A percentile compares a stretch with the other conserved stretches of the same genome.
Conservation (phyloP, 192 early-diverging fungal genomes). For the Linnemannia exigua region DNA sequence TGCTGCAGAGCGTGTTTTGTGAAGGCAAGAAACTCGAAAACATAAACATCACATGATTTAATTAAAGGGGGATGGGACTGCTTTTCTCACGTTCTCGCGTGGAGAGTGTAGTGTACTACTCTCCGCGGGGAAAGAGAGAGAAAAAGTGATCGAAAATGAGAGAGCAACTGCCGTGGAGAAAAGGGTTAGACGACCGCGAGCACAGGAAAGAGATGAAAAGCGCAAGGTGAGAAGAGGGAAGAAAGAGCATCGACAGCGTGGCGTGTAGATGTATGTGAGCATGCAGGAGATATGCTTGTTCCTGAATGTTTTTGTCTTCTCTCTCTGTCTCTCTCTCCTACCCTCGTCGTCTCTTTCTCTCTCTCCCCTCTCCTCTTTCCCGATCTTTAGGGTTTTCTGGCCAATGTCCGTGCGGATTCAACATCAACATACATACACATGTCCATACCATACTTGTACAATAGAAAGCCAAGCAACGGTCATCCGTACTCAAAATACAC, state of each 20-base stretch:
- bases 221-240: not conserved
- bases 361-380: not conserved
- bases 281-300: not conserved
- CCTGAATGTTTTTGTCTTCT: not conserved
- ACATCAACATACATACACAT: not conserved
- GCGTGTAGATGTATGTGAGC: not conserved
- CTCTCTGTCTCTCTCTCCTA: not conserved
- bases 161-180: slow-evolving; percentile 2
- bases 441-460: not conserved
- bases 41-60: slow-evolving; percentile 7
- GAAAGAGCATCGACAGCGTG: not conserved
- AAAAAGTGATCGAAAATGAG: slow-evolving; percentile 6
- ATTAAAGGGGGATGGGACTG: not conserved
- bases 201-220: not conserved
- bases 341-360: not conserved
- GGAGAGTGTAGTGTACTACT: not conserved
- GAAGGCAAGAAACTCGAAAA: too few species aligned
- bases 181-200: not conserved
- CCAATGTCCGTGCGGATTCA: slow-evolving; percentile 5
- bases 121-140: not conserved
- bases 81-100: not conserved
- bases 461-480: not conserved
- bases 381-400: not conserved
- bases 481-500: not conserved
- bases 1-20: not conserved